Evolutionary conservation across 345 rosid genomes (phyloP).

Genomic region (Sisymbrium irio): DNA sequence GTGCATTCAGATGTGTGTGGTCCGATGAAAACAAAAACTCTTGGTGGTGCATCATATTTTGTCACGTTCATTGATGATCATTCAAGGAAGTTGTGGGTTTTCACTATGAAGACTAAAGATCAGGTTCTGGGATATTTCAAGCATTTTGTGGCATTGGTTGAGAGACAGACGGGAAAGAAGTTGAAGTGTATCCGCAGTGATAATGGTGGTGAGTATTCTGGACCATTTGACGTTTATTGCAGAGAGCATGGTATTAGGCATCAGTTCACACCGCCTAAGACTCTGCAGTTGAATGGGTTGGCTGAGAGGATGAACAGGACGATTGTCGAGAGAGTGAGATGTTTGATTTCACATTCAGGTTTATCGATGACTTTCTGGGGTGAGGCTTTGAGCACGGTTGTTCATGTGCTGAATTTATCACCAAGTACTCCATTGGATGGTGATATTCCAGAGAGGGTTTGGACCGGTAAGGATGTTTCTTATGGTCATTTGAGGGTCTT

Average conservation of each 20-base stretch:
- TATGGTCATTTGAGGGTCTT: neutral
- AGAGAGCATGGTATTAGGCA: neutral
- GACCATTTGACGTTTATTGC: neutral
- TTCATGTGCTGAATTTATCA: neutral
- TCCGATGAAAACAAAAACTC: neutral
- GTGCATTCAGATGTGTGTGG: neutral
- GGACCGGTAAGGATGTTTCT: neutral
- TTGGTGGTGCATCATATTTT: neutral
- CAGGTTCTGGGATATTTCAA: neutral
- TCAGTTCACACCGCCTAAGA: neutral
- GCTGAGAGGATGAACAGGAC: neutral
- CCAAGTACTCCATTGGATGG: neutral
- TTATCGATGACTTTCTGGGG: neutral
- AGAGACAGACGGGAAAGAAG: neutral
- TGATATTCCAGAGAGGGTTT: neutral
- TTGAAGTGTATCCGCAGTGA: neutral
- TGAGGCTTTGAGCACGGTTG: neutral
- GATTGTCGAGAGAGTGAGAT: neutral
- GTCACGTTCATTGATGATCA: neutral
- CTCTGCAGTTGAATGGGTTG: neutral
- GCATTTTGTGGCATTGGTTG: neutral
- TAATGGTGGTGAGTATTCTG: neutral
- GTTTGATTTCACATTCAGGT: neutral
- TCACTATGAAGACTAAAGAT: neutral
- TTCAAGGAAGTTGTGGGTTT: neutral